Evolutionary conservation across 345 rosid genomes (phyloP).

Genomic region (Chamaenerion angustifolium): DNA sequence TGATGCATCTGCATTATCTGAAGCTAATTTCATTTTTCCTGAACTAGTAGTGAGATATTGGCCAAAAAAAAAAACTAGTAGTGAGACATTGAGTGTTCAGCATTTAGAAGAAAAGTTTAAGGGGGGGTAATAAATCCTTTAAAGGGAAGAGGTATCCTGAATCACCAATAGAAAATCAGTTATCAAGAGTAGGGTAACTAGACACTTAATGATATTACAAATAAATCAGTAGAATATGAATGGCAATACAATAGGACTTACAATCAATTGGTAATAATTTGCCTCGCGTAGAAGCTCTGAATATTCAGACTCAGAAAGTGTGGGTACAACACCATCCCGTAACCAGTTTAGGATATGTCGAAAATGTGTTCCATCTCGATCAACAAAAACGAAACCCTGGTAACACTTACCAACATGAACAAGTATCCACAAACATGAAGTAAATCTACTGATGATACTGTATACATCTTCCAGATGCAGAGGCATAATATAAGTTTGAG

Average conservation of each 20-base stretch:
- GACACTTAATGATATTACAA: neutral
- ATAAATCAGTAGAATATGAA: neutral
- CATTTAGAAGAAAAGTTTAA: no score
- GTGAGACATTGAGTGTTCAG: no score
- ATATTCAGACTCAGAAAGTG: constrained; percentile 42
- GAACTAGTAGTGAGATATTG: no score
- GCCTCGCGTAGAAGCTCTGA: constrained; percentile 71
- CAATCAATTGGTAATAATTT: constrained; percentile 77
- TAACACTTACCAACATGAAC: constrained; percentile 11
- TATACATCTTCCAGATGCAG: neutral
- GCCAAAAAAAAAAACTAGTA: no score
- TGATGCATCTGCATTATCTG: no score
- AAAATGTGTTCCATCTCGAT: constrained; percentile 79
- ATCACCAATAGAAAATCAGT: neutral
- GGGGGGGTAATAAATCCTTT: no score
- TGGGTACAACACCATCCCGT: constrained; percentile 78
- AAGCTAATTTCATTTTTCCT: no score
- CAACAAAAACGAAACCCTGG: constrained; percentile 79
- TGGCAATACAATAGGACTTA: constrained; percentile 22
- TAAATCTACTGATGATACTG: neutral
- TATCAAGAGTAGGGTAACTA: neutral
- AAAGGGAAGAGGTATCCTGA: no score
- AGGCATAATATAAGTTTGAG: no score
- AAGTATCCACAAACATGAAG: neutral
- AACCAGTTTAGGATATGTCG: constrained; percentile 86